phyloP scores from a whole-genome alignment of 1,284 basidiomycete species.

The Coniferiporia weirii region DNA sequence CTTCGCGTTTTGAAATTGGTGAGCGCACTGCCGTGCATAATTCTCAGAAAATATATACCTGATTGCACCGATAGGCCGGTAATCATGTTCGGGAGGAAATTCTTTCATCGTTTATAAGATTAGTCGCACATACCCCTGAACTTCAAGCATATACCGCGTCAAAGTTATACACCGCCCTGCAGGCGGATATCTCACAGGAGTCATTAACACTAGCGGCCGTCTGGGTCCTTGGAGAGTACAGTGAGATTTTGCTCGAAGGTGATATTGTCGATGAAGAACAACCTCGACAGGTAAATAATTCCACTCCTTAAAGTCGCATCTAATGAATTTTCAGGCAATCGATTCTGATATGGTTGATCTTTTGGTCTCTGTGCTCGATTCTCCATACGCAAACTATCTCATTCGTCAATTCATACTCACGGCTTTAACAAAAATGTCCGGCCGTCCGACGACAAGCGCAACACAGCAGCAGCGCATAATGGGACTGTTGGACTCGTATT shows the following conservation, averaged over 20 bases:
- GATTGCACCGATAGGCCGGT: conserved; percentile 62
- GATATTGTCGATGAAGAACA: conserved; percentile 89
- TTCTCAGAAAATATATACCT: background rate
- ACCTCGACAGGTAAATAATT: conserved; percentile 52
- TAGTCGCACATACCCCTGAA: conserved; percentile 96
- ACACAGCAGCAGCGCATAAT: conserved; percentile 75
- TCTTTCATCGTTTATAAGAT: conserved; percentile 89
- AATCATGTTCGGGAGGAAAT: conserved; percentile 99
- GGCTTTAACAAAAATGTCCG: conserved; percentile 86
- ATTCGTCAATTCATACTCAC: conserved; percentile 92
- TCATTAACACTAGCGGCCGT: conserved; percentile 89
- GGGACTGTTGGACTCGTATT: conserved; percentile 71
- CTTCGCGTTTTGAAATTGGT: conserved; percentile 90
- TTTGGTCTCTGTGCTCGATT: conserved; percentile 82
- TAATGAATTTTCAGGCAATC: conserved; percentile 44
- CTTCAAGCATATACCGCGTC: conserved; percentile 95
- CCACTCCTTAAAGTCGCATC: background rate
- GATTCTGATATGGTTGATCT: conserved; percentile 87
- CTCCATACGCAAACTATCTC: conserved; percentile 90
- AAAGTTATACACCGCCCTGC: conserved; percentile 85
- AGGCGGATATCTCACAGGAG: conserved; percentile 93
- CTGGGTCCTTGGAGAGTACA: conserved; percentile 97
- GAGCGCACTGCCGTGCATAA: conserved; percentile 27
- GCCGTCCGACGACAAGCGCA: conserved; percentile 60
- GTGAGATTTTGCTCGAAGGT: conserved; percentile 83